Conservation (phyloP, 1,139 yeast genomes). For the Diutina catenulata region DNA sequence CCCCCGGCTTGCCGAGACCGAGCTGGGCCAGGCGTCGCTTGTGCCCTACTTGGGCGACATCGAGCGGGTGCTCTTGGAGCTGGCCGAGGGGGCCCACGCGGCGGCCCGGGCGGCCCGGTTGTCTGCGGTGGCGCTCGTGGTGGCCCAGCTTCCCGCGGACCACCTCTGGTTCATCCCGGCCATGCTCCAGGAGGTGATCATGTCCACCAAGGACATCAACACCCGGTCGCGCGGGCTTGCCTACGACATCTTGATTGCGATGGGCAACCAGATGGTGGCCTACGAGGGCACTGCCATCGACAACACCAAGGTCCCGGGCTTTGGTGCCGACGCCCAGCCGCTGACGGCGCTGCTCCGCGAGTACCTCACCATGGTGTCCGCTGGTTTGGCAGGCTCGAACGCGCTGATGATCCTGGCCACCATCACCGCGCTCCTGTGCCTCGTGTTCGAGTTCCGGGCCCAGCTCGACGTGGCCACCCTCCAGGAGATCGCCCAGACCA, state of each 20-base stretch:
- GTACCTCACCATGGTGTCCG: conserved; percentile 86
- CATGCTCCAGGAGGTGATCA: conserved; percentile 73
- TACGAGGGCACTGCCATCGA: conserved; percentile 50
- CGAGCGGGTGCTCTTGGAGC: conserved; percentile 45
- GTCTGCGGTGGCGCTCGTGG: conserved; percentile 48
- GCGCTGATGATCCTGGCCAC: conserved; percentile 97
- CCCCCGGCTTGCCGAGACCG: conserved; percentile 56
- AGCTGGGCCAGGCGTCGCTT: conserved; percentile 46
- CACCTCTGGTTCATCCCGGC: conserved; percentile 73
- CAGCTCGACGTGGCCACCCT: conserved; percentile 44
- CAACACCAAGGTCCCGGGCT: conserved; percentile 57
- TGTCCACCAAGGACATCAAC: conserved; percentile 87
- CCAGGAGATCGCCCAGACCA: conserved; percentile 73
- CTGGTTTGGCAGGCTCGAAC: conserved; percentile 89
- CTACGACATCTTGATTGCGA: conserved; percentile 59
- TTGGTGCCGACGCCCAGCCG: conserved; percentile 49
- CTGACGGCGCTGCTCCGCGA: conserved; percentile 65
- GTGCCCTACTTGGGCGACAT: conserved; percentile 42
- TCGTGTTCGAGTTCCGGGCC: conserved; percentile 76
- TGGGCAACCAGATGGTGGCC: conserved; percentile 67
- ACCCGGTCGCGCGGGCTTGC: conserved; percentile 85
- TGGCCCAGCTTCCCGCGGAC: conserved; percentile 47
- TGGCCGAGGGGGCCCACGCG: conserved; percentile 46
- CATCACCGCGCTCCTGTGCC: conserved; percentile 78
- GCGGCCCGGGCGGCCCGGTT: conserved; percentile 80